These are phyloP conservation scores for Gleditsia sinensis DNA, from an alignment of 306 rosid genomes.

Conservation along the genomic window DNA sequence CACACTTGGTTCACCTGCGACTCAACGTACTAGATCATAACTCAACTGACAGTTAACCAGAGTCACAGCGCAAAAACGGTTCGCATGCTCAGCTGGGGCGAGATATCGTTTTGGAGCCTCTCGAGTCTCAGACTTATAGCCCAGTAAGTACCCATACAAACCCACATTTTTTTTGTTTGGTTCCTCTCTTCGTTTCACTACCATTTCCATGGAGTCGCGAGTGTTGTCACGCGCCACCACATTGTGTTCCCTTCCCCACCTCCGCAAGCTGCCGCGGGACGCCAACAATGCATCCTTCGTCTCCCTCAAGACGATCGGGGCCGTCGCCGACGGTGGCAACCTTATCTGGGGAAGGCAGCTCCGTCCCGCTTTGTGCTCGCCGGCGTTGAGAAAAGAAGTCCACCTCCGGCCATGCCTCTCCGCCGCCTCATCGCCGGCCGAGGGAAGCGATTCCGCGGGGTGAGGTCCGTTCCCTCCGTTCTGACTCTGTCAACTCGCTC, in stretches of 20 bases:
- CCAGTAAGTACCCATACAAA: too few relatives aligned
- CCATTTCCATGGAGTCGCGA: conserved; percentile 77
- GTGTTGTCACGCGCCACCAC: conserved; percentile 81
- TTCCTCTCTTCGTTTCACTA: background rate
- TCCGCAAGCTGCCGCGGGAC: conserved; percentile 54
- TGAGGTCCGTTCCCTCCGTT: conserved; percentile 99
- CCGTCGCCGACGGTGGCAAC: conserved; percentile 75
- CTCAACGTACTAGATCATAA: background rate
- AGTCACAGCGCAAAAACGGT: background rate
- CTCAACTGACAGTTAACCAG: background rate
- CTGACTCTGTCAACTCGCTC: conserved; percentile 50
- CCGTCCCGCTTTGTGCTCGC: conserved; percentile 68
- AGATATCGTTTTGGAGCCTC: background rate
- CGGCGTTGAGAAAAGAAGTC: conserved; percentile 45
- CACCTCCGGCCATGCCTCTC: conserved; percentile 56
- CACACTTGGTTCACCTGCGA: rapidly evolving
- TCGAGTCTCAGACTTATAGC: background rate
- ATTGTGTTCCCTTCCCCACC: conserved; percentile 48
- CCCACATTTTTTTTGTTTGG: background rate
- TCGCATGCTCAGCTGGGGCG: background rate
- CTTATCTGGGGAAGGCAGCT: conserved; percentile 90
- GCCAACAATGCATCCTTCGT: conserved; percentile 35
- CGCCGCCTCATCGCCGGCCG: conserved; percentile 79
- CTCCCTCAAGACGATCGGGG: conserved; percentile 54
- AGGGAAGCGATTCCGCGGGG: conserved; percentile 97